Percentiles rank a stretch among this genome's conserved stretches.
Evolutionary conservation across 495 filamentous ascomycete species (phyloP).

Genomic region (Penicillium subrubescens): DNA sequence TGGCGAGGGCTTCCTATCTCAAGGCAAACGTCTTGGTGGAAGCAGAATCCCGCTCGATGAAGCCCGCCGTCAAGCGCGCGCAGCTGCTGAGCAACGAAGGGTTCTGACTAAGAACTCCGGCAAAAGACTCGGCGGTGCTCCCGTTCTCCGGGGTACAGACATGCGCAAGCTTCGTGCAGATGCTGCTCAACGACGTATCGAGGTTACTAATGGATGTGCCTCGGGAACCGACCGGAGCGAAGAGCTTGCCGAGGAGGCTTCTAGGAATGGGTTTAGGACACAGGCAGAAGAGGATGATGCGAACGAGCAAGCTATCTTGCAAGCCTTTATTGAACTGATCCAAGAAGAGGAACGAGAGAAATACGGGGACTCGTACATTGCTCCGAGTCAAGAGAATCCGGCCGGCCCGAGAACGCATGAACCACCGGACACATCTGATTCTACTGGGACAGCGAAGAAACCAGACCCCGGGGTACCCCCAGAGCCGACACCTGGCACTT

Average conservation of each 20-base stretch:
- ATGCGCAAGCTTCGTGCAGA: constrained; percentile 75
- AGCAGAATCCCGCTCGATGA: constrained; percentile 68
- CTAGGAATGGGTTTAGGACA: constrained; percentile 74
- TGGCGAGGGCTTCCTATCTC: constrained; percentile 83
- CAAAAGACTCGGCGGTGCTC: constrained; percentile 71
- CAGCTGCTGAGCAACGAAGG: constrained; percentile 73
- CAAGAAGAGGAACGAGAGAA: constrained; percentile 80
- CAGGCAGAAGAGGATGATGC: constrained; percentile 87
- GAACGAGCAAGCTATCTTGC: constrained; percentile 85
- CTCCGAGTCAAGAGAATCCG: constrained; percentile 62
- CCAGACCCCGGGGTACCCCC: constrained; percentile 1
- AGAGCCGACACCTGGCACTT: constrained; percentile 8
- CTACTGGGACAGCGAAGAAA: constrained; percentile 15
- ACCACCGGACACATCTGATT: constrained; percentile 24
- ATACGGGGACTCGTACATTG: constrained; percentile 66
- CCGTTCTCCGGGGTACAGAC: constrained; percentile 63
- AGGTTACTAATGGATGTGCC: constrained; percentile 72
- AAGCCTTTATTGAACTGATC: constrained; percentile 84
- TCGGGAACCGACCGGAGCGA: constrained; percentile 60
- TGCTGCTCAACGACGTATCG: constrained; percentile 69
- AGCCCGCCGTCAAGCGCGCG: constrained; percentile 72
- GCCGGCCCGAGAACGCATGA: constrained; percentile 48
- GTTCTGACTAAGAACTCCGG: constrained; percentile 63
- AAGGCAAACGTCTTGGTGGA: constrained; percentile 75
- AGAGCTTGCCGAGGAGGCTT: constrained; percentile 69